These are phyloP conservation scores for Aureoboletus auriporus DNA, from an alignment of 768 basidiomycete species.

Conservation along the genomic window DNA sequence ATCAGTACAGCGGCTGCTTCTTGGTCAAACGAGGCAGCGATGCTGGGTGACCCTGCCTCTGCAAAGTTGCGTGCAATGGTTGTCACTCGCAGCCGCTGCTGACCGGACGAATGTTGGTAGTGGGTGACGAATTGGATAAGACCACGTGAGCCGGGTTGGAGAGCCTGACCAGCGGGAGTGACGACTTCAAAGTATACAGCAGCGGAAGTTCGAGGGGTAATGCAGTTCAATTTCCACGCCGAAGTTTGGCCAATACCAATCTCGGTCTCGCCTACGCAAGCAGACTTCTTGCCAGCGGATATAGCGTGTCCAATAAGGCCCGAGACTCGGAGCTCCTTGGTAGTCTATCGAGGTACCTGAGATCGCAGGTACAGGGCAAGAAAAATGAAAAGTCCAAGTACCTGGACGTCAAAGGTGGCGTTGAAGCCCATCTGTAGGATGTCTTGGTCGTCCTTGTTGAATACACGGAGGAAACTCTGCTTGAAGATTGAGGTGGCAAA, in stretches of 20 bases:
- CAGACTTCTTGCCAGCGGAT: constrained; percentile 94
- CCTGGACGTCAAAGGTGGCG: constrained; percentile 97
- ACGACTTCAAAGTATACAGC: constrained; percentile 99
- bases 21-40: constrained; percentile 94
- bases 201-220: constrained; percentile 82
- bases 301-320: constrained; percentile 97
- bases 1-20: constrained; percentile 97
- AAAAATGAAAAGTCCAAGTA: constrained; percentile 26
- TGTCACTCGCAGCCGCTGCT: constrained; percentile 92
- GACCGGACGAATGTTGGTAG: constrained; percentile 96
- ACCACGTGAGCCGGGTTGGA: constrained; percentile 86
- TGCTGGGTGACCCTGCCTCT: constrained; percentile 91
- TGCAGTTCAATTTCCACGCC: constrained; percentile 93
- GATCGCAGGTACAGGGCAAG: neutral
- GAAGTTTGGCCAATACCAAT: constrained; percentile 99
- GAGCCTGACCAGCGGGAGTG: constrained; percentile 90
- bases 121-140: constrained; percentile 98
- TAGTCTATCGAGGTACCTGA: constrained; percentile 55
- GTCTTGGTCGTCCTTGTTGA: constrained; percentile 90
- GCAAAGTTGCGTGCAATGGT: constrained; percentile 98
- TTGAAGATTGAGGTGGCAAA: constrained; percentile 99
- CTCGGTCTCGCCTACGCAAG: constrained; percentile 97
- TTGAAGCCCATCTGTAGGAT: constrained; percentile 97
- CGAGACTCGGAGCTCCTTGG: constrained; percentile 97
- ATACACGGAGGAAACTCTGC: constrained; percentile 91